A percentile compares a stretch with the other conserved stretches of the same genome.
These are phyloP conservation scores for Yamadazyma friedrichii DNA, from an alignment of 1,139 yeast genomes.

Conservation along the genomic window DNA sequence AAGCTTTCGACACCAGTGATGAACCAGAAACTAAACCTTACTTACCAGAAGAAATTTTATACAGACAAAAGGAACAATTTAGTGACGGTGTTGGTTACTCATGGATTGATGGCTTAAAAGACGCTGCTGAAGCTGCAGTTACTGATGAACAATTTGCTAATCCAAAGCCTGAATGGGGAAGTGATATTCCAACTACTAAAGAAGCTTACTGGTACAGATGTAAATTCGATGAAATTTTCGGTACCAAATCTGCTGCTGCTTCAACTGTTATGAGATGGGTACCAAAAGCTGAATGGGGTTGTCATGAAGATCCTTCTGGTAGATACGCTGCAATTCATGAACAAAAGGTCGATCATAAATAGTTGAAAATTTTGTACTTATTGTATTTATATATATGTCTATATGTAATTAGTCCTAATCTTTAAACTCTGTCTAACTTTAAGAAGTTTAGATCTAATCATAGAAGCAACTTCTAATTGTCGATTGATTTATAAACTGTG, in stretches of 20 bases:
- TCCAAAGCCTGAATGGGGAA: conserved; percentile 96
- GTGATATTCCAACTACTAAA: conserved; percentile 91
- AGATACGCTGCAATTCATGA: conserved; percentile 92
- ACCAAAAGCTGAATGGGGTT: conserved; percentile 99
- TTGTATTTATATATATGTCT: too few species aligned
- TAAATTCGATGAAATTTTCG: conserved; percentile 89
- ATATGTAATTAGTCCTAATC: too few species aligned
- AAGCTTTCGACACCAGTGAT: conserved; percentile 90
- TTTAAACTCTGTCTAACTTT: too few species aligned
- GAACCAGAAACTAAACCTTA: conserved; percentile 73
- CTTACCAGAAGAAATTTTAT: conserved; percentile 91
- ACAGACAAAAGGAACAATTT: conserved; percentile 99
- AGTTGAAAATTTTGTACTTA: too few species aligned
- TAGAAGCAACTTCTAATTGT: too few species aligned
- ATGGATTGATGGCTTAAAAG: conserved; percentile 98
- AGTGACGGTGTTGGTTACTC: conserved; percentile 99
- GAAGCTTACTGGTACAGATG: conserved; percentile 99
- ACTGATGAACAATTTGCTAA: conserved; percentile 84
- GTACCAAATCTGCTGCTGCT: conserved; percentile 85
- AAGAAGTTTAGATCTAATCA: too few species aligned
- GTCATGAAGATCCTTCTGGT: conserved; percentile 98
- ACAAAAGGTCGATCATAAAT: conserved; percentile 32
- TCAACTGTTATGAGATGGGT: conserved; percentile 98
- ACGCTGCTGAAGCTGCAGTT: conserved; percentile 83
- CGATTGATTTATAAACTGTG: too few species aligned